Conservation (phyloP, 2,329 filamentous ascomycete species). For the Pleochaeta shiraiana region DNA sequence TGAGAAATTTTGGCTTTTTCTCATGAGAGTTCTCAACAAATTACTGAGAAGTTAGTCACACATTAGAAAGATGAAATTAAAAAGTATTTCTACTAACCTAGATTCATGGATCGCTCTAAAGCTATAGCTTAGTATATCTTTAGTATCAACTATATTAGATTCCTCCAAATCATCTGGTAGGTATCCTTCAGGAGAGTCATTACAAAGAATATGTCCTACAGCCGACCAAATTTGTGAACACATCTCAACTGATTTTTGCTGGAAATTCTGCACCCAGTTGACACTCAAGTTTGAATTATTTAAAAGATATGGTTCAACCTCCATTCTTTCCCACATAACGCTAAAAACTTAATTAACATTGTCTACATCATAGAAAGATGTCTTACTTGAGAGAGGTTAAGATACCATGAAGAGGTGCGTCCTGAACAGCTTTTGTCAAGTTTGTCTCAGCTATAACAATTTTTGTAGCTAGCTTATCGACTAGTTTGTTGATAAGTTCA, state of each 20-base stretch:
- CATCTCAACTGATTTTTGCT: constrained; percentile 33
- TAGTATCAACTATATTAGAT: constrained; percentile 51
- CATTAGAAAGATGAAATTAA: too few relatives aligned
- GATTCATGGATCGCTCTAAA: constrained; percentile 92
- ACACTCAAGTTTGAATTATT: too few relatives aligned
- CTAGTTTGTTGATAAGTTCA: constrained; percentile 32
- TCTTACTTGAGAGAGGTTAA: constrained; percentile 41
- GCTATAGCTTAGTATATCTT: constrained; percentile 81
- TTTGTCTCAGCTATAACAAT: constrained; percentile 39
- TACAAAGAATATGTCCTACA: constrained; percentile 61
- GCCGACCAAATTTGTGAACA: constrained; percentile 54
- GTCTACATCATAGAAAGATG: neutral
- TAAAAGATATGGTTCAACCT: constrained; percentile 1
- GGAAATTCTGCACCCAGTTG: constrained; percentile 14
- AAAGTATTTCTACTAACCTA: constrained; percentile 42
- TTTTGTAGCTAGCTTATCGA: constrained; percentile 41
- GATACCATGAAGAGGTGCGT: constrained; percentile 45
- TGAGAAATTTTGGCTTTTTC: constrained; percentile 17
- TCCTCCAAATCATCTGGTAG: constrained; percentile 56
- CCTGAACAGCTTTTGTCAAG: constrained; percentile 41
- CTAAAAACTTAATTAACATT: neutral
- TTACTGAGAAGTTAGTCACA: constrained; percentile 29
- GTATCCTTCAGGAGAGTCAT: constrained; percentile 87
- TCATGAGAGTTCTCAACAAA: constrained; percentile 40
- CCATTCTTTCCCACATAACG: constrained; percentile 13